These are phyloP conservation scores for Eragrostis tef DNA, from an alignment of 202 grass and related monocot genomes.

Conservation along the genomic window DNA sequence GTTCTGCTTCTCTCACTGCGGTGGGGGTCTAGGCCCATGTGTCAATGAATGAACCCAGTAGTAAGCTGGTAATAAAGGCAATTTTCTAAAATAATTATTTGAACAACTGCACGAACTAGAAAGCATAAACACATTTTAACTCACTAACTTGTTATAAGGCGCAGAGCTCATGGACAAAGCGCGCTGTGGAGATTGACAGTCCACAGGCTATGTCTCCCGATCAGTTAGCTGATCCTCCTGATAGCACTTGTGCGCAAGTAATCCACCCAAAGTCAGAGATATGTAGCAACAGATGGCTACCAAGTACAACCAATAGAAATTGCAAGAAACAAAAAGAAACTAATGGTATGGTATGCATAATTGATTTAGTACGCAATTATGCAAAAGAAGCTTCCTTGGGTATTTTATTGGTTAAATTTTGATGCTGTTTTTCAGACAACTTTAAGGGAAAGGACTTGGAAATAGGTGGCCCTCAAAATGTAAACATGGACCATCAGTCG, in stretches of 20 bases:
- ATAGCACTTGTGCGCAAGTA: slow-evolving; percentile 82
- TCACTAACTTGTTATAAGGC: slow-evolving; percentile 43
- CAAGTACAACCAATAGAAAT: slow-evolving; percentile 45
- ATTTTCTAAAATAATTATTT: neutral
- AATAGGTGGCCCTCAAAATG: slow-evolving; percentile 58
- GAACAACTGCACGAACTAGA: neutral
- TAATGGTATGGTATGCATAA: slow-evolving; percentile 52
- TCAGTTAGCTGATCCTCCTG: slow-evolving; percentile 64
- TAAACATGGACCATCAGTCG: slow-evolving; percentile 38
- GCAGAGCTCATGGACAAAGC: slow-evolving; percentile 83
- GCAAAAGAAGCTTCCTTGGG: neutral
- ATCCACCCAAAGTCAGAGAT: slow-evolving; percentile 64
- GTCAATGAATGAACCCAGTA: slow-evolving; percentile 8
- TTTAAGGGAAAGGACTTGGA: slow-evolving; percentile 74
- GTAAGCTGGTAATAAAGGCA: neutral
- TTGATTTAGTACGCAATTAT: slow-evolving; percentile 15
- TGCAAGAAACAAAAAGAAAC: slow-evolving; percentile 57
- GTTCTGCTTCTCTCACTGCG: slow-evolving; percentile 1
- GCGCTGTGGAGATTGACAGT: slow-evolving; percentile 65
- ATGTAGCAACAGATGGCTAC: slow-evolving; percentile 56
- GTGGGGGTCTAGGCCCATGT: neutral
- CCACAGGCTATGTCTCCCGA: slow-evolving; percentile 68
- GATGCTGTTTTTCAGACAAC: slow-evolving; percentile 52
- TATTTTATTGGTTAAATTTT: slow-evolving; percentile 31
- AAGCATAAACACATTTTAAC: neutral